Evolutionary conservation across 202 grass and related monocot species (phyloP), one percentile per base, ranked within the genome.

Genomic region (Sporobolus alterniflorus): DNA sequence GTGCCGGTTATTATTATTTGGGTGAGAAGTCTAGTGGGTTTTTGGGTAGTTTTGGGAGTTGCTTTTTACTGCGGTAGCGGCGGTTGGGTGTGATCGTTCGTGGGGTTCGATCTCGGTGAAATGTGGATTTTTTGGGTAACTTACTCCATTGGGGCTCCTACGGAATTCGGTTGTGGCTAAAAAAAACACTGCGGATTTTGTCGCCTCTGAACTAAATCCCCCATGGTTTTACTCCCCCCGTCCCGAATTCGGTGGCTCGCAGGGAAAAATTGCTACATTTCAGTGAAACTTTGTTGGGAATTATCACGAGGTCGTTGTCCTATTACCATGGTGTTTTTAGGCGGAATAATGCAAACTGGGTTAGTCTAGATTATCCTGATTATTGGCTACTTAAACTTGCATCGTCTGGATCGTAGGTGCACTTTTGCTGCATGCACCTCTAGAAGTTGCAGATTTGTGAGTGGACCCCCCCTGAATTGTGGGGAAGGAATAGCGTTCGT

Each of bases 341-440:
- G 48, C 13, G 5, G 66, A 26, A 16, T 49, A 74, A 77, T 61
- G 6, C 42, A 15, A 28, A 36, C 5, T 77, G 32, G 43, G 24
- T 86, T 73, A 36, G 69, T 78, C 20, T 40, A 26, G 44, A 67
- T 49, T 85, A 71, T 22, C 39, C 62, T 71, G 36, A 18, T 65
- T 5, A 47, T 17, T 66, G 71, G 36, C 26, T 5, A 29, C 22
- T 28, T n/a, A n/a, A 82, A 21, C 57, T 31, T 51, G 50, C 24
- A 24, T 68, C 66, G 20, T 76, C 67, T 73, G 49, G 50, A 21
- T 25, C 57, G 66, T 43, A 26, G 67, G 56, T 83, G 74, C 78
- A 72, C 25, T 90, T 90, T 90, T 74, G 59, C 67, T 86, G 88
- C 83, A 90, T 86, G 88, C 73, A 78, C 88, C 88, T 74, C 40